Conservation (phyloP, 164 flowering plant genomes). For the Houttuynia cordata region DNA sequence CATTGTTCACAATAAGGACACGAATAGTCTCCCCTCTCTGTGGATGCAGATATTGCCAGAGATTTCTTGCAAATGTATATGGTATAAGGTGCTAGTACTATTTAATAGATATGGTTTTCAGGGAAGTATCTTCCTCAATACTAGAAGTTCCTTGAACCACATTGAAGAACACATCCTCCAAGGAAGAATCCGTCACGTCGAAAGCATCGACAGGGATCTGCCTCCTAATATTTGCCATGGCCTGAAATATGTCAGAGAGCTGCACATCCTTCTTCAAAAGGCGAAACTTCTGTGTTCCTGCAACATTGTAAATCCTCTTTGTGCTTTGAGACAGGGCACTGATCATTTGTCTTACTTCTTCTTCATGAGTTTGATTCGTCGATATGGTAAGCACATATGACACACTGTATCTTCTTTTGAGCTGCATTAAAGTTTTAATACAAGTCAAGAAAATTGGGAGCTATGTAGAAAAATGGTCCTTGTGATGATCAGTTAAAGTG, state of each 20-base stretch:
- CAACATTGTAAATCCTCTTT: conserved; percentile 1
- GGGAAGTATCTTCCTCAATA: neutral
- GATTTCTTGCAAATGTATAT: no score
- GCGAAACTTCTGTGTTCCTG: conserved; percentile 8
- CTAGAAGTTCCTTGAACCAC: conserved; percentile 3
- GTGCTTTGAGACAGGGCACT: conserved; percentile 3
- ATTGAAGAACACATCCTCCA: conserved; percentile 8
- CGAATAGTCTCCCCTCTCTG: no score
- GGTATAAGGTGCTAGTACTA: no score
- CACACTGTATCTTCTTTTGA: conserved; percentile 8
- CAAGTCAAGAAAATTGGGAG: neutral
- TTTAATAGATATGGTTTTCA: neutral
- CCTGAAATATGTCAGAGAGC: conserved; percentile 2
- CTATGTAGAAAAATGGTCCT: neutral
- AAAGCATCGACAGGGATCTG: conserved; percentile 1
- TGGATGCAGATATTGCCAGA: no score
- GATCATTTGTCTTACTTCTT: neutral
- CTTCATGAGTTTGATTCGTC: conserved; percentile 1
- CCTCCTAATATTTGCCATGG: conserved; percentile 1
- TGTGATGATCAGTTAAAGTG: neutral
- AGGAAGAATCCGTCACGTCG: conserved; percentile 5
- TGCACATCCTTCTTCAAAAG: conserved; percentile 7
- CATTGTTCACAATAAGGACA: no score
- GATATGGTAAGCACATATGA: conserved; percentile 9
- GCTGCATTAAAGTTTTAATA: conserved; percentile 3